Evolutionary conservation across 352 stramenopile genomes (phyloP), one percentile per base, ranked within the genome.

Genomic region (Globisporangium parvum): DNA sequence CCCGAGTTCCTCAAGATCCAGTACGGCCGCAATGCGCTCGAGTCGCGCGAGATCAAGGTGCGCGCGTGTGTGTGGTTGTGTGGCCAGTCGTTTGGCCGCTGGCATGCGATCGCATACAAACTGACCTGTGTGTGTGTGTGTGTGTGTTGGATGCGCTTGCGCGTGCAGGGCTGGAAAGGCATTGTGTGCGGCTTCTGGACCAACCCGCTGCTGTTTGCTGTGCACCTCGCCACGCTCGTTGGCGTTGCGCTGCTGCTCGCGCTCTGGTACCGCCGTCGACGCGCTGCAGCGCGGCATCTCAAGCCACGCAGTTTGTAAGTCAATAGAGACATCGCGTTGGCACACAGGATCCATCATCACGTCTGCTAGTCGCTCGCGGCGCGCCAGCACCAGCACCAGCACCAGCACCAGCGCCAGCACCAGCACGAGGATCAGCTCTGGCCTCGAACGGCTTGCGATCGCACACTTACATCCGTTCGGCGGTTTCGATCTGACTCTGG

Each of bases 171-270:
- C 23, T 91, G 80, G 80, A 91, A 91, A 57, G 67, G 77, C n/a
- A 59, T 91, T 18, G 77, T 84, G 24, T 91, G 80, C 57, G 80
- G 77, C 26, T 91, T 83, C 60, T 91, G 80, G 80, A 88, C 73
- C 5, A 80, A 67, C 61, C 80, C 77, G 23, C 44, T 84, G 40
- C 63, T 87, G 47, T 91, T 88, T 66, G 66, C 68, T 33, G 49
- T 82, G 55, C 67, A 88, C 55, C 37, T 91, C 41, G 49, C 67
- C 18, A 57, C 73, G 55, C 63, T 89, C 33, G 67, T 66, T 39
- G 63, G 47, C 17, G 54, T 73, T 40, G 28, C 84, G 50, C 52
- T 79, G 18, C 35, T 66, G 28, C 33, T 80, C 9, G 65, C 67
- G 18, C 45, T 82, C 17, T 66, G 68, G 46, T 85, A 66, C 60